Evolutionary conservation across 2,329 filamentous ascomycete species (phyloP), one percentile per base, ranked within the genome.

Genomic region (Colletotrichum costaricense): DNA sequence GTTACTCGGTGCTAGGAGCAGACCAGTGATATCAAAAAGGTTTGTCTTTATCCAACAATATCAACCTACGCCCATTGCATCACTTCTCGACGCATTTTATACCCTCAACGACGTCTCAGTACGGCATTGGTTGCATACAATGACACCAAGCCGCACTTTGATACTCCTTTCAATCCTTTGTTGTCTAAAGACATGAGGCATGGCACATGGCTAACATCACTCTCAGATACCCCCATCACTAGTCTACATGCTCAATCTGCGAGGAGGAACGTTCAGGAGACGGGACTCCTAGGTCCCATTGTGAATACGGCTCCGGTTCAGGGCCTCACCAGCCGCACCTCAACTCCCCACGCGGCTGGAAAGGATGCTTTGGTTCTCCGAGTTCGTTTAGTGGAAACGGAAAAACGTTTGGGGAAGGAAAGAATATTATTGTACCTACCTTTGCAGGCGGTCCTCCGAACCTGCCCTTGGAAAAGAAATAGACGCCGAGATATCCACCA

Each of bases 91-190:
- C 76, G 74, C 76, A 38, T 64, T 66, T 49, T 52, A 57, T 72
- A 72, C 65, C 38, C 63, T 64, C 67, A 76, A 76, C 71, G 72
- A 82, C 83, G 81, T 82, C 83, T 82, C 80, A 82, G 82, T 81
- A 83, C 81, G 80, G 79, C 80, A 80, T 80, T 83, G 80, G 81
- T 77, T 63, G 26, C 76, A 69, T 70, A 77, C 77, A 58, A 76
- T 83, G 82, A 82, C 81, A 81, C 78, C 76, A 79, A 71, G 49
- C 66, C 63, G 63, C n/a, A 28, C 38, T 38, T 26, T 60, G 55
- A 70, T 55, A 33, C n/a, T 52, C 6, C n/a, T 33, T 42, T 35
- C n/a, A 26, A 26, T 3, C n/a, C 30, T 30, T 62, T n/a, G 35
- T 42, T 62, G 19, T 57, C 33, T 33, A 49, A 22, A 22, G 9